phyloP scores from a whole-genome alignment of 2,329 filamentous ascomycete species.

The Sarocladiaceae sp. region DNA sequence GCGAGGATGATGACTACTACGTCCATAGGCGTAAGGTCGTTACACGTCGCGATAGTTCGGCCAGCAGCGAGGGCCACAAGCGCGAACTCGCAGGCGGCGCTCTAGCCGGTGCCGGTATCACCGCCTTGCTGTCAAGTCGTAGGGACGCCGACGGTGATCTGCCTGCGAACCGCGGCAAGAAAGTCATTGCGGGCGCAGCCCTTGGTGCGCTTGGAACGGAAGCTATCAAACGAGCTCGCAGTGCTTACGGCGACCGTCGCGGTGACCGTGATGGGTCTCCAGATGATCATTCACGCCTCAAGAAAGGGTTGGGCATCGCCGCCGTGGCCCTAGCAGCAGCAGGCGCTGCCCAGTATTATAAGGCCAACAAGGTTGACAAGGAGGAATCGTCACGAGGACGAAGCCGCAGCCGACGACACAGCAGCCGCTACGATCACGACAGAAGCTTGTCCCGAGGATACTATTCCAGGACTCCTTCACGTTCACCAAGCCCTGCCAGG shows the following conservation, averaged over 20 bases:
- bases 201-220: slow-evolving; percentile 61
- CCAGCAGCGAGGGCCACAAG: slow-evolving; percentile 48
- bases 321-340: slow-evolving; percentile 61
- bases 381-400: slow-evolving; percentile 56
- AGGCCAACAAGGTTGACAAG: slow-evolving; percentile 55
- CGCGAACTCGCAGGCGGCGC: slow-evolving; percentile 61
- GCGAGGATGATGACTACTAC: slow-evolving; percentile 45
- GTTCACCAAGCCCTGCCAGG: slow-evolving; percentile 37
- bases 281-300: slow-evolving; percentile 45
- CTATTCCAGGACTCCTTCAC: slow-evolving; percentile 28
- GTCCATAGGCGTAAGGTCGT: slow-evolving; percentile 39
- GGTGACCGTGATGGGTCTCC: slow-evolving; percentile 32
- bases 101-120: slow-evolving; percentile 57
- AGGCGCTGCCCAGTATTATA: slow-evolving; percentile 61
- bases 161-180: slow-evolving; percentile 49
- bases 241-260: slow-evolving; percentile 53
- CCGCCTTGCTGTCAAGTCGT: slow-evolving; percentile 54
- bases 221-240: slow-evolving; percentile 54
- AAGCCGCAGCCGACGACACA: slow-evolving; percentile 39
- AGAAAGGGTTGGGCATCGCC: slow-evolving; percentile 59
- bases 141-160: slow-evolving; percentile 47
- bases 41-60: slow-evolving; percentile 47
- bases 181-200: slow-evolving; percentile 57
- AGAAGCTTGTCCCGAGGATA: slow-evolving; percentile 18
- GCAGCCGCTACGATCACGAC: slow-evolving; percentile 1